phyloP scores from a whole-genome alignment of 106 monocot species.

The Chionographis japonica region DNA sequence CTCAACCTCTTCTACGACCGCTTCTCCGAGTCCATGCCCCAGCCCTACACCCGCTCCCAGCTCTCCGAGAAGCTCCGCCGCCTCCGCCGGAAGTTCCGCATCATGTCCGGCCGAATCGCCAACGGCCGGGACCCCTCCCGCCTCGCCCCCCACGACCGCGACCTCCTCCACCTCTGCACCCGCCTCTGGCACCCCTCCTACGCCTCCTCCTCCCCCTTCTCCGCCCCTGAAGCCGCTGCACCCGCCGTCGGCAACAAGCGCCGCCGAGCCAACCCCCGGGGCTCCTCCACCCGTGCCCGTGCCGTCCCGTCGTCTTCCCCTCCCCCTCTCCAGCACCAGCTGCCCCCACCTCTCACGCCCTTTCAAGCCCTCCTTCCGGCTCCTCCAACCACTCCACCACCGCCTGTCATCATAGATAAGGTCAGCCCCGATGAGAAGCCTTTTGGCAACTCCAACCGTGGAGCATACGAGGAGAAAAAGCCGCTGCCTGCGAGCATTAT shows the following conservation, averaged over 20 bases:
- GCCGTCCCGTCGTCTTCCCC: neutral
- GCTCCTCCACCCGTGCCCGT: neutral
- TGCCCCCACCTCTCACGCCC: neutral
- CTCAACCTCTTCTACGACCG: slow-evolving; percentile 38
- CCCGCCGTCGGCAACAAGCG: slow-evolving; percentile 5
- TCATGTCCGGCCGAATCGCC: slow-evolving; percentile 19
- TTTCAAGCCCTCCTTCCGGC: neutral
- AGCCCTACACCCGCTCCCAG: slow-evolving; percentile 36
- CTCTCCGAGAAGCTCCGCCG: slow-evolving; percentile 48
- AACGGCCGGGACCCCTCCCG: slow-evolving; percentile 26
- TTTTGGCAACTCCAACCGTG: neutral
- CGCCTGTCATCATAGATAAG: neutral
- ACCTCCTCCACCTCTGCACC: slow-evolving; percentile 11
- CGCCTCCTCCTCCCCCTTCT: slow-evolving; percentile 4
- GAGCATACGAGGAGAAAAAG: neutral
- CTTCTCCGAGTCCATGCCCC: slow-evolving; percentile 32
- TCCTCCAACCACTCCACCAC: neutral
- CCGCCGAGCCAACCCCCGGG: neutral
- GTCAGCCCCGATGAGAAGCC: no score
- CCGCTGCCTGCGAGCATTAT: no score
- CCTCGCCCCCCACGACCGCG: slow-evolving; percentile 10
- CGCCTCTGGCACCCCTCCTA: slow-evolving; percentile 1
- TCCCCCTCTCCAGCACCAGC: neutral
- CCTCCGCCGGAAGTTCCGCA: slow-evolving; percentile 38
- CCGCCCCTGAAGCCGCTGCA: neutral